Conservation (phyloP, 2,329 filamentous ascomycete species). For the Zymoseptoria brevis region DNA sequence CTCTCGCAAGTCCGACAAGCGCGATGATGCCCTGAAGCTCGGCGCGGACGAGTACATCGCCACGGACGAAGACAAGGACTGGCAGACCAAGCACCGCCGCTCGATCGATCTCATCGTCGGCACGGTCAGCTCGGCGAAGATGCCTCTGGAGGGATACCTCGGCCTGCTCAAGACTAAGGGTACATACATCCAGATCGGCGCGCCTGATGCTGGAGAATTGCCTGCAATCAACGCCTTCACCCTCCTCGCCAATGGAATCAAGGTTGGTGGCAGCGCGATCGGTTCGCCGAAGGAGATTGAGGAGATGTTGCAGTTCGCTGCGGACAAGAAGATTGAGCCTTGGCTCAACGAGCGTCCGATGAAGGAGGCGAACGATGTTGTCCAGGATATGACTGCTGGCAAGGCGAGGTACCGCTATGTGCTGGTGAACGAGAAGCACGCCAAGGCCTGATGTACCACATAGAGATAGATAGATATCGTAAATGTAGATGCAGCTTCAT, state of each 20-base stretch:
- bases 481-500: too few species aligned
- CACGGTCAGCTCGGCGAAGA: constrained; percentile 51
- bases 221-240: constrained; percentile 50
- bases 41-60: constrained; percentile 53
- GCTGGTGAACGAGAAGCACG: constrained; percentile 21
- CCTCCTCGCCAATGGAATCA: constrained; percentile 48
- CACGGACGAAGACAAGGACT: constrained; percentile 51
- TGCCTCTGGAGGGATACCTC: constrained; percentile 58
- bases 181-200: constrained; percentile 57
- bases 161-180: constrained; percentile 51
- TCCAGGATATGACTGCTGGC: constrained; percentile 50
- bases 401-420: constrained; percentile 39
- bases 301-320: constrained; percentile 54
- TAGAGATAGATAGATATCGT: too few species aligned
- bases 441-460: too few species aligned
- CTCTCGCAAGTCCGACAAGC: constrained; percentile 52
- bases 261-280: constrained; percentile 39
- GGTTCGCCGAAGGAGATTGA: constrained; percentile 49
- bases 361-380: constrained; percentile 50
- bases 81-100: constrained; percentile 47
- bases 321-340: constrained; percentile 49
- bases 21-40: constrained; percentile 51
- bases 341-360: constrained; percentile 55
- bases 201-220: constrained; percentile 49
- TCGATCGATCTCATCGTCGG: constrained; percentile 52